A percentile compares a stretch with the other conserved stretches of the same genome.
These are phyloP conservation scores for Raphanus sativus DNA, from an alignment of 345 rosid genomes.

Conservation along the genomic window DNA sequence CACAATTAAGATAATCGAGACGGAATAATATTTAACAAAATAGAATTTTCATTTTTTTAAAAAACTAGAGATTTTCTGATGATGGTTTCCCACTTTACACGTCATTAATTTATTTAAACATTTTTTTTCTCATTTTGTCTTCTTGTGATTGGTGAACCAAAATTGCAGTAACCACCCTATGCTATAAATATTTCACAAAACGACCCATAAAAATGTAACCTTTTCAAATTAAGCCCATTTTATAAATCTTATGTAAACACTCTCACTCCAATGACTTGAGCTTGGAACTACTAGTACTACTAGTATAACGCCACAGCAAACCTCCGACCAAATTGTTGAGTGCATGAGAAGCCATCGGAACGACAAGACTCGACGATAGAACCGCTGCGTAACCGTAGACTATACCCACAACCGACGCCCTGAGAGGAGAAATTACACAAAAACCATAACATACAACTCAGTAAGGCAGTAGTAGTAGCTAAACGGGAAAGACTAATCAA, in stretches of 20 bases:
- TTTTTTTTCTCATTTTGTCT: not conserved
- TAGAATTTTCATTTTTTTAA: not conserved
- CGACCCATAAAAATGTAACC: not conserved
- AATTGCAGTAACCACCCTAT: not conserved
- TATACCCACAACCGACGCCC: conserved; percentile 86
- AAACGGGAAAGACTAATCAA: not conserved
- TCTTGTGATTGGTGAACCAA: not conserved
- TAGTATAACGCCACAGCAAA: conserved; percentile 58
- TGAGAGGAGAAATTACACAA: conserved; percentile 36
- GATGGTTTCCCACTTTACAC: conserved; percentile 6
- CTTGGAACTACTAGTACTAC: conserved; percentile 32
- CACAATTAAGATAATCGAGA: not conserved
- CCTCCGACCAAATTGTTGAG: conserved; percentile 83
- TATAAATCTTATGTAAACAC: not conserved
- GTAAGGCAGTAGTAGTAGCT: too few relatives aligned
- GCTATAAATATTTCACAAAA: not conserved
- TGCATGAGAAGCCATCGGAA: conserved; percentile 75
- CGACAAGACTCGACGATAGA: conserved; percentile 60
- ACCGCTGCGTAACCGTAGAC: conserved; percentile 68
- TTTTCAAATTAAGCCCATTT: not conserved
- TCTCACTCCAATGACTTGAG: conserved; percentile 30
- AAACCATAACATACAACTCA: not conserved
- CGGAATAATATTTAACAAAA: not conserved
- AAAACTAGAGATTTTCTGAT: not conserved
- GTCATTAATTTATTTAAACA: not conserved